These are phyloP conservation scores for Penicillium soppii DNA, from an alignment of 495 filamentous ascomycete genomes.

Conservation along the genomic window DNA sequence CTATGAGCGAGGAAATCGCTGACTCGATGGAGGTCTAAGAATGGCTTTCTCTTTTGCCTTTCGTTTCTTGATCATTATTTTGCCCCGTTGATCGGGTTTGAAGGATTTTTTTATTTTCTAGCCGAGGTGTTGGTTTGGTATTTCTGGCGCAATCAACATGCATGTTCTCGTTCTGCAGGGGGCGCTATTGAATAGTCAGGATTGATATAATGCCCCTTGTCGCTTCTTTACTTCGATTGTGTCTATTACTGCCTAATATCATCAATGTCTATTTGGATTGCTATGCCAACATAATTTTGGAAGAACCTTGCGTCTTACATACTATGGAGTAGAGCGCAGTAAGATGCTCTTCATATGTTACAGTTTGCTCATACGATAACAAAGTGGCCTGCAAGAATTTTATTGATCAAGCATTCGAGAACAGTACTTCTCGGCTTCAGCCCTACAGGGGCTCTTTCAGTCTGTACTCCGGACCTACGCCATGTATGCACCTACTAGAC, in stretches of 20 bases:
- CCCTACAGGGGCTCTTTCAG: no score
- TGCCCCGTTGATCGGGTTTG: slow-evolving; percentile 24
- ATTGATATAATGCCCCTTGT: slow-evolving; percentile 17
- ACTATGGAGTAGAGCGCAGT: no score
- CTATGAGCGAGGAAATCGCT: slow-evolving; percentile 73
- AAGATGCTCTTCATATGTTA: no score
- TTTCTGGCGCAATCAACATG: slow-evolving; percentile 31
- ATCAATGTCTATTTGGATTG: no score
- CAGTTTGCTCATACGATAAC: no score
- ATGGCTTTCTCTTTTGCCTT: slow-evolving; percentile 4
- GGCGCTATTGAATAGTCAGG: slow-evolving; percentile 15
- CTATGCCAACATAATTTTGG: no score
- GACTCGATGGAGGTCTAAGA: slow-evolving; percentile 64
- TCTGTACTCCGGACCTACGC: no score
- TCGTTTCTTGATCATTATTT: slow-evolving; percentile 11
- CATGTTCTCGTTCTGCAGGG: slow-evolving; percentile 14
- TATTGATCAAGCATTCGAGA: no score
- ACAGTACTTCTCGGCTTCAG: no score
- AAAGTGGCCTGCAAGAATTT: no score
- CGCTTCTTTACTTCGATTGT: slow-evolving; percentile 1
- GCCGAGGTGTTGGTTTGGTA: slow-evolving; percentile 23
- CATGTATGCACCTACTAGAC: no score
- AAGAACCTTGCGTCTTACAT: no score
- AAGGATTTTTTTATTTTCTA: slow-evolving; percentile 17
- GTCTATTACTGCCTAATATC: slow-evolving; percentile 8